These are phyloP conservation scores for Pleodorina starrii DNA, from an alignment of 139 green algal species.

Conservation along the genomic window DNA sequence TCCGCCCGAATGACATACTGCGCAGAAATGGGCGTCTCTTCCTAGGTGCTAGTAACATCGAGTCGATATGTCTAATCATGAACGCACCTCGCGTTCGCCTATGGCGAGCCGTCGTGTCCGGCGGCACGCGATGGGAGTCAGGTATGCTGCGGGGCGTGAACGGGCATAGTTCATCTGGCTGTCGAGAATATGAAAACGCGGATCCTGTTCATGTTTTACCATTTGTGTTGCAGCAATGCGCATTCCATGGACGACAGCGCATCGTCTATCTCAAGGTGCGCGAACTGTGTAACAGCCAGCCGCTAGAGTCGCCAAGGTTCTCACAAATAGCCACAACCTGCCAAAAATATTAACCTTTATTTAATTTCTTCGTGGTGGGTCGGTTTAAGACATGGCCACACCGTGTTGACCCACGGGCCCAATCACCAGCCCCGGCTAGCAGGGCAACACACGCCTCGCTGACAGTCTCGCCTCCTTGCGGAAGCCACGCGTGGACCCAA, in stretches of 20 bases:
- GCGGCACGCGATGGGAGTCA: slow-evolving; percentile 30
- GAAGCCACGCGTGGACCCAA: too few species aligned
- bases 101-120: slow-evolving; percentile 32
- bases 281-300: background rate
- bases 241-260: background rate
- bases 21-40: too few species aligned
- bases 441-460: too few species aligned
- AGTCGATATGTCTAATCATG: background rate
- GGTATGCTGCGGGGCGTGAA: slow-evolving; percentile 4
- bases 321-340: too few species aligned
- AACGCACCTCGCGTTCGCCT: background rate
- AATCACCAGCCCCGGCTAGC: too few species aligned
- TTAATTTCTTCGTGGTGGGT: too few species aligned
- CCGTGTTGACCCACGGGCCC: too few species aligned
- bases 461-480: too few species aligned
- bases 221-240: background rate
- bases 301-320: too few species aligned
- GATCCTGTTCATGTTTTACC: background rate
- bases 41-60: background rate
- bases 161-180: background rate
- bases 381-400: too few species aligned
- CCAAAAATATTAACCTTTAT: too few species aligned
- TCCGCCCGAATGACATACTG: background rate
- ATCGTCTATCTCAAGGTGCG: slow-evolving; percentile 4
- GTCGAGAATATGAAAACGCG: background rate